These are phyloP conservation scores for Sporothrix euskadiensis DNA, from an alignment of 2,329 filamentous ascomycete species.

Conservation along the genomic window DNA sequence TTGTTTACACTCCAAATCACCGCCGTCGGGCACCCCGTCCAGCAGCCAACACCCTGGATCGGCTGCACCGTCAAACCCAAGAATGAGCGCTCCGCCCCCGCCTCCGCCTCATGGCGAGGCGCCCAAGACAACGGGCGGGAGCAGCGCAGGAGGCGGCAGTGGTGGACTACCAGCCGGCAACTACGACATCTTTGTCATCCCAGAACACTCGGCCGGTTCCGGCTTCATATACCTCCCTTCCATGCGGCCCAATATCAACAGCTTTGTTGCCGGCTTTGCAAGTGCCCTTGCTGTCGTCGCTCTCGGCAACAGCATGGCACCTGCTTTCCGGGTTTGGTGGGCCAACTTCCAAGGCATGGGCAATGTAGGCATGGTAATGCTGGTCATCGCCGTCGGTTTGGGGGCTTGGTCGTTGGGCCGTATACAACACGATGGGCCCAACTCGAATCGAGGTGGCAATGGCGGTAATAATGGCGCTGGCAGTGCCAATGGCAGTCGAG, in stretches of 20 bases:
- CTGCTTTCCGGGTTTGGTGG: slow-evolving; percentile 73
- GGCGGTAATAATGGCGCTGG: neutral
- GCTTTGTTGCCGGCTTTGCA: slow-evolving; percentile 84
- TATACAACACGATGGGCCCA: slow-evolving; percentile 54
- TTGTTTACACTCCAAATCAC: neutral
- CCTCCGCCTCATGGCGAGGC: slow-evolving; percentile 83
- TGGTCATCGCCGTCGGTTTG: slow-evolving; percentile 72
- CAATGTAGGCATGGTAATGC: slow-evolving; percentile 69
- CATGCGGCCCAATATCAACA: slow-evolving; percentile 80
- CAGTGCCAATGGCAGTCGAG: neutral
- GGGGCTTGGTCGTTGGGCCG: slow-evolving; percentile 76
- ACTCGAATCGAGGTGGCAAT: neutral
- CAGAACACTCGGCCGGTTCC: slow-evolving; percentile 81
- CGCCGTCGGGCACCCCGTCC: slow-evolving; percentile 1
- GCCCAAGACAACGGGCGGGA: slow-evolving; percentile 62
- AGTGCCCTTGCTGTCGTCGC: slow-evolving; percentile 72
- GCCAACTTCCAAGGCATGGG: slow-evolving; percentile 68
- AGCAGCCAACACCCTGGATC: slow-evolving; percentile 25
- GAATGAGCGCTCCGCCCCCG: slow-evolving; percentile 67
- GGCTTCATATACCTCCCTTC: slow-evolving; percentile 96
- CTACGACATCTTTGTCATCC: slow-evolving; percentile 97
- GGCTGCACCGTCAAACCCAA: slow-evolving; percentile 33
- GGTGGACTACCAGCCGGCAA: slow-evolving; percentile 73
- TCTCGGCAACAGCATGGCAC: slow-evolving; percentile 71
- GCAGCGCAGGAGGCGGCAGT: slow-evolving; percentile 29